A percentile compares a stretch with the other conserved stretches of the same genome.
These are phyloP conservation scores for Coemansia sp. DNA, from an alignment of 192 early-diverging fungal genomes.

Conservation along the genomic window DNA sequence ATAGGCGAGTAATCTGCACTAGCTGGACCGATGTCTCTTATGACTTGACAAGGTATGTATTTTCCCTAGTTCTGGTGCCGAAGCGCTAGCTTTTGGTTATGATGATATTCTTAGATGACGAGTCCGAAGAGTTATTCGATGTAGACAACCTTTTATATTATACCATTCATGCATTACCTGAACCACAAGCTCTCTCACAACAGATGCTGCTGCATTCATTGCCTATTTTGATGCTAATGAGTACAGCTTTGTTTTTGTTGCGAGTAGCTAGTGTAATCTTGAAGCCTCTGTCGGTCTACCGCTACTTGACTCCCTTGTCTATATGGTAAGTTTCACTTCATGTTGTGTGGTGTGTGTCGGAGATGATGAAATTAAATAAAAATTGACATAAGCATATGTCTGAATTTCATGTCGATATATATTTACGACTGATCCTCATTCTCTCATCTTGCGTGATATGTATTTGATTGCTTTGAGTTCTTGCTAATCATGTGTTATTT, in stretches of 20 bases:
- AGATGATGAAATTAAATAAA: conserved; percentile 36
- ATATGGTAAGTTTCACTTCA: conserved; percentile 5
- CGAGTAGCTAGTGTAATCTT: neutral
- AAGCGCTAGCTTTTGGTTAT: conserved; percentile 38
- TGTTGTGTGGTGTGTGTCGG: neutral
- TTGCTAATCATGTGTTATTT: neutral
- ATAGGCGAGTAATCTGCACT: neutral
- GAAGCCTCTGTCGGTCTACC: neutral
- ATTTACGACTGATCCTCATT: conserved; percentile 36
- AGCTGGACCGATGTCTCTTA: neutral
- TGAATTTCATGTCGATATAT: conserved; percentile 44
- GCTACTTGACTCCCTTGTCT: neutral
- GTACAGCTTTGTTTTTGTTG: neutral
- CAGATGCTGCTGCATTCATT: neutral
- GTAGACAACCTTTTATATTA: conserved; percentile 65
- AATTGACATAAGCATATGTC: conserved; percentile 58
- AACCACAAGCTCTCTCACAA: conserved; percentile 18
- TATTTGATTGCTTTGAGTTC: neutral
- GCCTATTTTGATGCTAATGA: neutral
- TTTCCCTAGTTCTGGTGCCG: neutral
- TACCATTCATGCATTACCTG: conserved; percentile 76
- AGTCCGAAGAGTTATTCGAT: conserved; percentile 77
- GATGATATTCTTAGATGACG: conserved; percentile 79
- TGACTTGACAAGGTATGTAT: conserved; percentile 3
- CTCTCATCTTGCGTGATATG: neutral